Percentiles rank a stretch among this genome's conserved stretches.
These are phyloP conservation scores for Paecilomyces sp. DNA, from an alignment of 2,329 filamentous ascomycete genomes.

Conservation along the genomic window DNA sequence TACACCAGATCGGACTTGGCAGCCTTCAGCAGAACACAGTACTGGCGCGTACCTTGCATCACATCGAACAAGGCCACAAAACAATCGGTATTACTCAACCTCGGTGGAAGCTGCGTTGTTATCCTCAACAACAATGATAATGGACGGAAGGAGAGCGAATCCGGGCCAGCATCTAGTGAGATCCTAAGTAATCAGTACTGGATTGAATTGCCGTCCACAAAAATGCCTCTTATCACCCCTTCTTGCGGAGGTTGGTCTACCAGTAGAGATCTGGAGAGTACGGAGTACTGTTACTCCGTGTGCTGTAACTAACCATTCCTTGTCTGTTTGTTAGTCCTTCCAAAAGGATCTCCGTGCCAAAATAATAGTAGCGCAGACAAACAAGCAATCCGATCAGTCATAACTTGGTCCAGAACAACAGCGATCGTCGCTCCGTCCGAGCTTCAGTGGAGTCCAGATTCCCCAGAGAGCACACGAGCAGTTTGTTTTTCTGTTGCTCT, in stretches of 20 bases:
- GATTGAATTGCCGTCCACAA: background rate
- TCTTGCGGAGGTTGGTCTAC: background rate
- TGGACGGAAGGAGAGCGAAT: background rate
- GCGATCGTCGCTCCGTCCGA: background rate
- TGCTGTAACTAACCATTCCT: background rate
- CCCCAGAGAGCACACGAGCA: background rate
- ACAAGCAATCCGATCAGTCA: background rate
- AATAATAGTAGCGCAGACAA: background rate
- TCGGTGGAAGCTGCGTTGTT: background rate
- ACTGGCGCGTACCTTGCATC: background rate
- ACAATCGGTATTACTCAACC: background rate
- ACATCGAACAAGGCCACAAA: background rate
- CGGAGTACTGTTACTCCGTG: background rate
- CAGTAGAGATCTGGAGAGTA: background rate
- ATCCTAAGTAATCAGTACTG: background rate
- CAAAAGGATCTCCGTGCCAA: background rate
- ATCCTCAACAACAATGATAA: background rate
- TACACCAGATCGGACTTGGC: background rate
- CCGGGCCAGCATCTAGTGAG: background rate
- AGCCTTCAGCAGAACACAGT: background rate
- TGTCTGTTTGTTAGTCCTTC: background rate
- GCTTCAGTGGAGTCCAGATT: background rate
- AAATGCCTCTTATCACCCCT: background rate
- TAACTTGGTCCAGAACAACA: background rate
- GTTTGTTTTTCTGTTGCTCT: background rate